Base-by-base conservation (phyloP, 192 early-diverging fungal genomes). In the Chytriomyces confervae region DNA sequence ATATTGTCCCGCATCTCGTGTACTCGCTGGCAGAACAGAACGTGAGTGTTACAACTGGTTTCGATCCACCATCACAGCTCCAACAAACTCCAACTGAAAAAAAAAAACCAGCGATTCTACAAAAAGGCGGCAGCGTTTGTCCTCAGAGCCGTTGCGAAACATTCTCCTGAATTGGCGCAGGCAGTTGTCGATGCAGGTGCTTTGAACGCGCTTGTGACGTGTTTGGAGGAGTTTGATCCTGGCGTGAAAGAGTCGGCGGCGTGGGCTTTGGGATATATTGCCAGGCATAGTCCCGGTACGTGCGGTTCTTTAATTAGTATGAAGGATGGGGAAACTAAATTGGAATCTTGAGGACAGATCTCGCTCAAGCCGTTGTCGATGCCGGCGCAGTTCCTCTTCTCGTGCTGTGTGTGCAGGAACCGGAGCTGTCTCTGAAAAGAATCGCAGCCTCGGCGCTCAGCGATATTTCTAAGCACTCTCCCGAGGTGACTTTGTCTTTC, bases 151-250 rank as follows among this genome's bases (percentile, higher is more conserved):
- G 84, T 90, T 29, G 82, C 89, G 9, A 87, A 87, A 72, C 89
- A 90, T 72, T 86, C 85, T 11, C 80, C 89, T 6, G 86, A 87
- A 36, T 81, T 88, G 47, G 85, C 89, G 16, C 85, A 86, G 50
- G 69, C 84, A 0, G 89, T 89, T 9, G 84, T 86, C 49, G 84
- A 88, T 46, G 82, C 86, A 18, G 87, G 87, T 4, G 89, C 89
- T 1, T 67, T 90, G 23, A 83, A 76, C 23, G 86, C 89, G 3
- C 78, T 90, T 29, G 84, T 87, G 9, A 79, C 77, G 48, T 90
- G 89, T 72, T 71, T 90, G 46, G 87, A 90, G 78, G 89, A 90
- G 78, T 89, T 90, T 79, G 89, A 90, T 78, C 87, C 89, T 9
- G 84, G 86, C 7, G 89, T 90, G 60, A 90, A 89, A 66, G 89